Base-by-base conservation (phyloP, 2,329 filamentous ascomycete genomes). In the Xylariaceae sp. region DNA sequence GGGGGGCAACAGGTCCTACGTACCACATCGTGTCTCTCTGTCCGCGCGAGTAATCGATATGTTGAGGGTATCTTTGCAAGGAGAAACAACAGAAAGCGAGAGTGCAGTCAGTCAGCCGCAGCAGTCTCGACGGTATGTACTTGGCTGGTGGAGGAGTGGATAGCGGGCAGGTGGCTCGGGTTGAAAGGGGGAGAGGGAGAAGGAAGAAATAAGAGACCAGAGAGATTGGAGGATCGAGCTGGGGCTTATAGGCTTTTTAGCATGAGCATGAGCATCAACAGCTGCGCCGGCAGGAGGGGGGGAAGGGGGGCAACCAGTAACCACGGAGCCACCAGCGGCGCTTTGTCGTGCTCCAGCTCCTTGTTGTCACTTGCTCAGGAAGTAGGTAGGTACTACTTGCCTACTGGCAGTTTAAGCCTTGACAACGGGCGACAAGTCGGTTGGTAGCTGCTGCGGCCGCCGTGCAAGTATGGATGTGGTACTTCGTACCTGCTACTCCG, bases 21-120 rank as follows among this genome's bases (percentile, higher is more conserved):
- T 56, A 56, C 53, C 53, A 56, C 53, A 56, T 56, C 35, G 47
- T 56, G 51, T 32, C 19, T 23, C 17, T 14, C 10, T 9, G n/a
- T 32, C 17, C 9, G 30, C 10, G 21, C 9, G 21, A 17, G 21
- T 12, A 15, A 26, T 16, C 15, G 30, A 13, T 5, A 15, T 19
- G 32, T 36, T 5, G 33, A 28, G 34, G 40, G 34, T 46, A 44
- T 45, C 43, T 33, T 28, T 9, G 14, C 23, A 28, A 19, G 10
- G 5, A 31, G 24, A 21, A 33, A 15, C 36, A 38, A 40, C 29
- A 24, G 38, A 34, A 26, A 32, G 19, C 35, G 23, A 33, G n/a
- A n/a, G n/a, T n/a, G n/a, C n/a, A n/a, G n/a, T n/a, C n/a, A n/a
- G 8, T 21, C 27, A 37, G 28, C 35, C 14, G 31, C 31, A 33